Percentiles rank a stretch among this genome's conserved stretches.
These are phyloP conservation scores for Teunomyces atbi DNA, from an alignment of 805 yeast species.

Conservation along the genomic window DNA sequence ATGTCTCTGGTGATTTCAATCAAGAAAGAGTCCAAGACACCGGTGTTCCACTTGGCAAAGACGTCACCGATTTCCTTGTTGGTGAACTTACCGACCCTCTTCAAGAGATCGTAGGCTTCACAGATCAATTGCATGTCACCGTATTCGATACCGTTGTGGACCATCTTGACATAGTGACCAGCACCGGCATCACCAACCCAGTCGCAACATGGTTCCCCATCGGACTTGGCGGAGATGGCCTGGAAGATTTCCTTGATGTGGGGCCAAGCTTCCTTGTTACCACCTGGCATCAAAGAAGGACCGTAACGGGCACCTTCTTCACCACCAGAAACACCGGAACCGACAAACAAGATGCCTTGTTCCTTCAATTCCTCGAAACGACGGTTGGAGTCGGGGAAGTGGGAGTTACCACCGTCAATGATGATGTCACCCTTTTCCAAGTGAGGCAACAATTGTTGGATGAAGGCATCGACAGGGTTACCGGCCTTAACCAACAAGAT, in stretches of 20 bases:
- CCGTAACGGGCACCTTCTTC: constrained; percentile 99
- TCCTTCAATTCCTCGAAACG: constrained; percentile 84
- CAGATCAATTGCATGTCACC: constrained; percentile 99
- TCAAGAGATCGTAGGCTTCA: constrained; percentile 96
- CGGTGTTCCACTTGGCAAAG: constrained; percentile 90
- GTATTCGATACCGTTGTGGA: constrained; percentile 98
- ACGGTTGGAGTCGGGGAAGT: constrained; percentile 98
- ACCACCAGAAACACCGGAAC: constrained; percentile 99
- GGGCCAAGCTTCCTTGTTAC: constrained; percentile 97
- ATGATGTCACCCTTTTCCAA: constrained; percentile 96
- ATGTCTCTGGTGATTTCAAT: constrained; percentile 96
- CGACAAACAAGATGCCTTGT: constrained; percentile 89
- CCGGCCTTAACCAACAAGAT: constrained; percentile 96
- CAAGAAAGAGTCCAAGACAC: constrained; percentile 95
- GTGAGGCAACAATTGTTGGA: constrained; percentile 82
- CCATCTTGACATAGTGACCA: constrained; percentile 99
- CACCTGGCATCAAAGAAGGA: constrained; percentile 99
- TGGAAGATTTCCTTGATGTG: constrained; percentile 96
- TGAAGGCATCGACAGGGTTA: constrained; percentile 87
- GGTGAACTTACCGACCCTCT: constrained; percentile 86
- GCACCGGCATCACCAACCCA: constrained; percentile 99
- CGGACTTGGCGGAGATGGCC: constrained; percentile 91
- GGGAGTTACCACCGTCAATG: constrained; percentile 99
- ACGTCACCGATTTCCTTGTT: constrained; percentile 93
- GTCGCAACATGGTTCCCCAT: constrained; percentile 99